Conservation (phyloP, 164 flowering plant species). For the Dillenia turbinata region DNA sequence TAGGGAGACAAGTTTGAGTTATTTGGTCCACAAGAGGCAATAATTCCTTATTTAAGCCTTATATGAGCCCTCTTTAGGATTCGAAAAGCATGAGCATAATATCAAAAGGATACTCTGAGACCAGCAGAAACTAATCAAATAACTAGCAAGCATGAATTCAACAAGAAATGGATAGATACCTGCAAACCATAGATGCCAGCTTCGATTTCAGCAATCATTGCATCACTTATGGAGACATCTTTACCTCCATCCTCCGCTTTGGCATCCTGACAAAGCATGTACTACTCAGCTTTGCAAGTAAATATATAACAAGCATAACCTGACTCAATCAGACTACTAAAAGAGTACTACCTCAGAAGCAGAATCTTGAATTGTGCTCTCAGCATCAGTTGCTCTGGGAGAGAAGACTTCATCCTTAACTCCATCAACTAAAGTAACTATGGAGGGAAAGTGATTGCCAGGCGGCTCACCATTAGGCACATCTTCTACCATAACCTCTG, state of each 20-base stretch:
- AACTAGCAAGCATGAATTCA: neutral
- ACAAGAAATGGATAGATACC: conserved; percentile 28
- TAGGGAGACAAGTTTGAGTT: neutral
- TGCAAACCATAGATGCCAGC: conserved; percentile 78
- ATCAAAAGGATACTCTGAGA: neutral
- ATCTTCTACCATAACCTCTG: conserved; percentile 49
- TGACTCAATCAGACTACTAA: neutral
- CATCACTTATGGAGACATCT: conserved; percentile 43
- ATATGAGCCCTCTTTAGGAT: too few relatives aligned
- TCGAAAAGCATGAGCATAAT: neutral
- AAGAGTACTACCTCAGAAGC: conserved; percentile 37
- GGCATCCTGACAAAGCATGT: conserved; percentile 26
- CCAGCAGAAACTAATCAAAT: neutral
- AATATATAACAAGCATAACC: neutral
- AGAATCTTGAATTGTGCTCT: conserved; percentile 20
- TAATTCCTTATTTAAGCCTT: neutral
- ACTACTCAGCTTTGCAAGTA: neutral
- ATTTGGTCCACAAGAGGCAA: neutral
- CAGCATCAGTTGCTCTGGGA: conserved; percentile 30
- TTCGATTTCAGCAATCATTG: conserved; percentile 66
- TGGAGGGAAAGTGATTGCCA: conserved; percentile 20
- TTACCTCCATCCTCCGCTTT: conserved; percentile 17
- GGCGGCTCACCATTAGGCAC: conserved; percentile 33
- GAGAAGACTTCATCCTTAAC: conserved; percentile 15
- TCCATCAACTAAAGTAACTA: conserved; percentile 29